Base-by-base conservation (phyloP, 2,329 filamentous ascomycete species). In the Monosporascus sp. region DNA sequence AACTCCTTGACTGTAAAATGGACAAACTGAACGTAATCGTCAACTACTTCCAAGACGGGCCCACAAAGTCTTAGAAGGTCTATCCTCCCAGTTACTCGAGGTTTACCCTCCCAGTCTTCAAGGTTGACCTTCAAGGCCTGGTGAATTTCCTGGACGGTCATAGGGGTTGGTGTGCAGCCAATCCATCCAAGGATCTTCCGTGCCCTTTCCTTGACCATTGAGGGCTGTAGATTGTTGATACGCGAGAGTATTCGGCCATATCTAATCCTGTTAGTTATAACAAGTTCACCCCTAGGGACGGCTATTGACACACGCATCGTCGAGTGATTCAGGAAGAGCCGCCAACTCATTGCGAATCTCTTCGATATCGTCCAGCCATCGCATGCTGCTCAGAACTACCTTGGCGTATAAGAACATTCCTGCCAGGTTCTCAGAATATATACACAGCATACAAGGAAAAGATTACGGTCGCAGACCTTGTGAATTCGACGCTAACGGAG, bases 1-100 rank as follows among this genome's bases (percentile, higher is more conserved):
- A 50, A 63, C 64, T 69, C 60, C 49, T 68, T 63, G 17, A 61
- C 67, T 3, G 66, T 70, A 53, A 69, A 70, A 50, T 70, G 67
- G 4, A 69, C 65, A 50, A 70, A 66, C 3, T 67, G 65, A 11
- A 66, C 53, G 22, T 58, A 52, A 3, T 57, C 61, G 55, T 68
- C 61, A 1, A 61, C 55, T 20, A 65, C 40, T 52, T 70, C 68
- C 4, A 70, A 52, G 24, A 70, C 59, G 1, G 67, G 65, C 4
- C 67, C 67, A 50, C 66, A 69, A 7, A 67, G 38, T 20, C 49
- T 31, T 37, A 57, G 49, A 28, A 65, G 7, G 41, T 61, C 55
- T 9, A 63, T 28, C 5, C 40, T 49, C 20, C 40, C 52, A 11
- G 37, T 14, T 9, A 54, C 20, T 17, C 14, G 40, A 31, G 8